Percentiles rank a stretch among this genome's conserved stretches.
phyloP scores from a whole-genome alignment of 768 basidiomycete genomes.

The Boletus subparvulus region DNA sequence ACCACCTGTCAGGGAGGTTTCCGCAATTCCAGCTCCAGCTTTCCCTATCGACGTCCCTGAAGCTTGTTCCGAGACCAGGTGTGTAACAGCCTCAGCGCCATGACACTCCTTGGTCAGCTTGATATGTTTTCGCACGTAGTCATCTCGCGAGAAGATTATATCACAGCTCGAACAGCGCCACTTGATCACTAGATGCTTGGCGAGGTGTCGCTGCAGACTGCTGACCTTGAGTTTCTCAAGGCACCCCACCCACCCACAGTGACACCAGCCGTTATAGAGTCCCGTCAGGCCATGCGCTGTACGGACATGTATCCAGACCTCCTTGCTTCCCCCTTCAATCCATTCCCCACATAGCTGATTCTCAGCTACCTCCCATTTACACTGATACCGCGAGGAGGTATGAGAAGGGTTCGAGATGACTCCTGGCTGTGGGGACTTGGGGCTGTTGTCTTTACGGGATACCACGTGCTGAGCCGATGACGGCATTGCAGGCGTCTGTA shows the following conservation, averaged over 20 bases:
- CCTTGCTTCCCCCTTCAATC: slow-evolving; percentile 12
- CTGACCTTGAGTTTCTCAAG: slow-evolving; percentile 10
- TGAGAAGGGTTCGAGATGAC: neutral
- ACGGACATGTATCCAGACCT: slow-evolving; percentile 13
- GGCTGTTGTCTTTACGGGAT: neutral
- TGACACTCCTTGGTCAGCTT: slow-evolving; percentile 2
- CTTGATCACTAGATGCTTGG: slow-evolving; percentile 9
- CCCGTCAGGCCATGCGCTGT: slow-evolving; percentile 12
- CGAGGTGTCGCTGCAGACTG: slow-evolving; percentile 9
- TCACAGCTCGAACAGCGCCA: slow-evolving; percentile 14
- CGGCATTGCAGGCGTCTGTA: neutral
- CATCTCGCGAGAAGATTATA: slow-evolving; percentile 3
- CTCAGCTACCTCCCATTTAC: neutral
- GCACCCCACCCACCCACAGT: slow-evolving; percentile 11
- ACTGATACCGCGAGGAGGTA: slow-evolving; percentile 1
- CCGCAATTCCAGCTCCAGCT: neutral
- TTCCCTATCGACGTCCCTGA: neutral
- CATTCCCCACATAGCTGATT: neutral
- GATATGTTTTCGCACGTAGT: slow-evolving; percentile 10
- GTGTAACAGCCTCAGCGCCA: neutral
- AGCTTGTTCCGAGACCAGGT: neutral
- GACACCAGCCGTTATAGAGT: neutral
- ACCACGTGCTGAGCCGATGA: neutral
- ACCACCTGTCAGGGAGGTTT: neutral
- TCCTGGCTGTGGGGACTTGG: neutral